These are phyloP conservation scores for Pneumocystis jirovecii DNA, from an alignment of 1,139 yeast genomes.

Conservation along the genomic window DNA sequence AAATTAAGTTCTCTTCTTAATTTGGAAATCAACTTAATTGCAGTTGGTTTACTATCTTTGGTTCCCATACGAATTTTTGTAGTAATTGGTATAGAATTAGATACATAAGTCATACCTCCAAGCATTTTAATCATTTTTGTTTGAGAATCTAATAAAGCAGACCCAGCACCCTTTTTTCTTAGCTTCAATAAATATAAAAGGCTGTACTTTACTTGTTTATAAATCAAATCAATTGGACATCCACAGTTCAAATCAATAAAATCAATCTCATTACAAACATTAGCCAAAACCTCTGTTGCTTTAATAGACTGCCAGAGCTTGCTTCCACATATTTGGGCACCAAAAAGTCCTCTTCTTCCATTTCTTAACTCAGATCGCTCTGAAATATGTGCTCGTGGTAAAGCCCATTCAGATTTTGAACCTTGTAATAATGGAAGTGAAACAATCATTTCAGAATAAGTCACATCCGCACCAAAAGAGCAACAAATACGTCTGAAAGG, in stretches of 20 bases:
- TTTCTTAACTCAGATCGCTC: conserved; percentile 52
- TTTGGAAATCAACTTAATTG: conserved; percentile 55
- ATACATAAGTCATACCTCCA: conserved; percentile 75
- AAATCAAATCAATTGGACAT: conserved; percentile 88
- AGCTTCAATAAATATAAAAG: not conserved
- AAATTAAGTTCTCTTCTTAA: conserved; percentile 64
- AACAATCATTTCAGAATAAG: conserved; percentile 92
- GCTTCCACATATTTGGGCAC: conserved; percentile 82
- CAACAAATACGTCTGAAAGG: conserved; percentile 92
- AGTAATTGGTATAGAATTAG: conserved; percentile 83
- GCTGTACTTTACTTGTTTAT: conserved; percentile 1
- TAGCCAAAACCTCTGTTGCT: conserved; percentile 66
- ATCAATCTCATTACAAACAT: conserved; percentile 31
- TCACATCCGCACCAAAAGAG: conserved; percentile 77
- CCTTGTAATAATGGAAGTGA: conserved; percentile 78
- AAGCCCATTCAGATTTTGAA: conserved; percentile 90
- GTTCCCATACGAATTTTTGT: conserved; percentile 88
- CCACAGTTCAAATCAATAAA: conserved; percentile 91
- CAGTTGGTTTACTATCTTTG: conserved; percentile 72
- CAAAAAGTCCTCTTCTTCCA: conserved; percentile 33
- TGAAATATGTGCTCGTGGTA: conserved; percentile 70
- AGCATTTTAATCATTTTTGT: conserved; percentile 63
- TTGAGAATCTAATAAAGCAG: conserved; percentile 84
- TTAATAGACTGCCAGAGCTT: conserved; percentile 90
- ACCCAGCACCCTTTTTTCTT: conserved; percentile 68